phyloP scores from a whole-genome alignment of 1,139 yeast species.

The Candida labiduridarum region DNA sequence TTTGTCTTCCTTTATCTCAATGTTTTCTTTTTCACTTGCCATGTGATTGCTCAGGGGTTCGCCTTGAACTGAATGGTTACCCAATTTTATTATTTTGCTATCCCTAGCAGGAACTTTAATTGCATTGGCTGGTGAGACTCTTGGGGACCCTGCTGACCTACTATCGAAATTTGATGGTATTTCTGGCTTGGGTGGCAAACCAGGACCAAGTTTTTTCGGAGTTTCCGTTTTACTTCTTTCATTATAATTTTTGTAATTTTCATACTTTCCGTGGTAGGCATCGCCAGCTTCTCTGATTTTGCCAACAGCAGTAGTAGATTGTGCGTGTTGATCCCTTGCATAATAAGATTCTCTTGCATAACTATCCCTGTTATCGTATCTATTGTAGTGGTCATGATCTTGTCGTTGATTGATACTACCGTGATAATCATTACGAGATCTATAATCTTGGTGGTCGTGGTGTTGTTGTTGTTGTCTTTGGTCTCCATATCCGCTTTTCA shows the following conservation, averaged over 20 bases:
- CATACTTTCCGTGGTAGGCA: background rate
- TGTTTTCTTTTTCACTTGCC: background rate
- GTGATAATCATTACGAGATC: background rate
- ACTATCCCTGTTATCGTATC: background rate
- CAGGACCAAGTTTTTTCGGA: background rate
- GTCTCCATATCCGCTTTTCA: background rate
- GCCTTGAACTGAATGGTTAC: background rate
- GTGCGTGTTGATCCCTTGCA: background rate
- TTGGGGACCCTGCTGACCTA: background rate
- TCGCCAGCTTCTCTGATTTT: slow-evolving; percentile 1
- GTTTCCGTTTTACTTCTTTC: background rate
- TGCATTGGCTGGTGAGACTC: background rate
- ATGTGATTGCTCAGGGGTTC: background rate
- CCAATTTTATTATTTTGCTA: background rate
- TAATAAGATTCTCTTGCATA: background rate
- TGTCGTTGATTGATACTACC: background rate
- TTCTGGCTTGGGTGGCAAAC: slow-evolving; percentile 1
- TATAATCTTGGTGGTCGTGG: background rate
- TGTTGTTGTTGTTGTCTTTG: background rate
- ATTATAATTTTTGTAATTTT: background rate
- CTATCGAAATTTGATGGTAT: background rate
- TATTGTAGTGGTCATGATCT: background rate
- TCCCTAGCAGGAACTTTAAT: background rate
- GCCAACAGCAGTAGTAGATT: background rate
- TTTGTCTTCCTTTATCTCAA: background rate